These are phyloP conservation scores for Diaporthe sp. DNA, from an alignment of 2,329 filamentous ascomycete species.

Conservation along the genomic window DNA sequence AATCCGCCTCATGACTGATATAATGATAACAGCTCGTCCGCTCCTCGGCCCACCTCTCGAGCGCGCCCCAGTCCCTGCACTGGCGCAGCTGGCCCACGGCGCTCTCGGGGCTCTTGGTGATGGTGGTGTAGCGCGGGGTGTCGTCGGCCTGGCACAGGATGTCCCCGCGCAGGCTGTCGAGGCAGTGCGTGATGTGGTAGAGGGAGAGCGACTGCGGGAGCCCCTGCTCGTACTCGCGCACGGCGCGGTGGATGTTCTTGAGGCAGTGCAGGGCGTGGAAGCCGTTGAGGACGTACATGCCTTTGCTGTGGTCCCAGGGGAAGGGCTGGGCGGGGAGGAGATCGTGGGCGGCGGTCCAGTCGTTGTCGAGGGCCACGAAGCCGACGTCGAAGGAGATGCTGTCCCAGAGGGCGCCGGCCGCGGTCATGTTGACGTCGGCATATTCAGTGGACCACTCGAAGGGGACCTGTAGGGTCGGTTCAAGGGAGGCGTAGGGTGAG, in stretches of 20 bases:
- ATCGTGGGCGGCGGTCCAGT: conserved; percentile 42
- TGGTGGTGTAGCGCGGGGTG: conserved; percentile 44
- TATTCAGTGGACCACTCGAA: conserved; percentile 19
- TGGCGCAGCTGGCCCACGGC: conserved; percentile 46
- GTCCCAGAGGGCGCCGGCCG: conserved; percentile 34
- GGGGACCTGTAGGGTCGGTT: neutral
- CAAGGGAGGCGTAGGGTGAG: neutral
- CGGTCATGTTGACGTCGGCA: neutral
- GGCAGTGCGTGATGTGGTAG: conserved; percentile 45
- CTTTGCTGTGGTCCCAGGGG: conserved; percentile 50
- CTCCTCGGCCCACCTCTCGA: conserved; percentile 44
- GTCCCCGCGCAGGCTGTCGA: conserved; percentile 48
- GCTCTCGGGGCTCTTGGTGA: conserved; percentile 43
- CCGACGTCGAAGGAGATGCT: conserved; percentile 44
- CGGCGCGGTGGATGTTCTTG: conserved; percentile 43
- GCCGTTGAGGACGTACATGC: conserved; percentile 49
- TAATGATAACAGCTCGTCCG: conserved; percentile 10
- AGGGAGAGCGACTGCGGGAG: neutral
- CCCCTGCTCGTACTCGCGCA: conserved; percentile 39
- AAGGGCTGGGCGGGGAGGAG: conserved; percentile 47
- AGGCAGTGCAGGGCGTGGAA: conserved; percentile 51
- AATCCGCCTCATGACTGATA: conserved; percentile 1
- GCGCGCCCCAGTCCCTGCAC: conserved; percentile 48
- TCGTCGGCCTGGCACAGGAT: conserved; percentile 51
- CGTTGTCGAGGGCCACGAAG: conserved; percentile 44